phyloP scores from a whole-genome alignment of 148 eudicot genomes.

The Linanthus parryae region DNA sequence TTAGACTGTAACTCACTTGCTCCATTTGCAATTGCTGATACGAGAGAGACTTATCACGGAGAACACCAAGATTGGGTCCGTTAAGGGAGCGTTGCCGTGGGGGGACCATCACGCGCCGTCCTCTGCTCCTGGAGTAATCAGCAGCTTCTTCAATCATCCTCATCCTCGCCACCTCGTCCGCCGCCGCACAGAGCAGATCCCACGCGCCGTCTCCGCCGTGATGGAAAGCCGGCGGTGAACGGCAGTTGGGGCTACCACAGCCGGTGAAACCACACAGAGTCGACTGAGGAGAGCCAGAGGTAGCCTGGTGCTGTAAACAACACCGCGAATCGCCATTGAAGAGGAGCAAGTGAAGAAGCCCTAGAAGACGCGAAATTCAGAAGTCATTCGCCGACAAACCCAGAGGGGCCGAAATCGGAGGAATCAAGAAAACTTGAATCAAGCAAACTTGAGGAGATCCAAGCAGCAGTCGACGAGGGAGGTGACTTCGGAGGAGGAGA shows the following conservation, averaged over 20 bases:
- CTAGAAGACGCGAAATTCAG: no score
- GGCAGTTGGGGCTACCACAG: no score
- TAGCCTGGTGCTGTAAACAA: no score
- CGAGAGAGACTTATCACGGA: neutral
- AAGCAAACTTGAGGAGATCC: slow-evolving; percentile 85
- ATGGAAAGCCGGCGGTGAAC: no score
- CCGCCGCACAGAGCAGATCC: slow-evolving; percentile 16
- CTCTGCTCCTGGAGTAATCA: slow-evolving; percentile 14
- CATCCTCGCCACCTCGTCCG: slow-evolving; percentile 21
- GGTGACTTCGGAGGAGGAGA: slow-evolving; percentile 66
- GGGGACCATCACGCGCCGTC: neutral
- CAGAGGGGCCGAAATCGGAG: no score
- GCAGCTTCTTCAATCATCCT: slow-evolving; percentile 9
- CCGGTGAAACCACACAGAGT: no score
- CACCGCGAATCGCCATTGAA: no score
- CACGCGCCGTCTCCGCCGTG: no score
- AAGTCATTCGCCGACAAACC: no score
- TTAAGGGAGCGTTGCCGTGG: neutral
- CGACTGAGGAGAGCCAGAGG: no score
- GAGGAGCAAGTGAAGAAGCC: no score
- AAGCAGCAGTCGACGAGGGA: slow-evolving; percentile 73
- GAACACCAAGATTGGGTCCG: neutral
- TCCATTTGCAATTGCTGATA: slow-evolving; percentile 3
- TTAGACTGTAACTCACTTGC: neutral
- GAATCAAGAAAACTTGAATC: no score